Base-by-base conservation (phyloP, 2,329 filamentous ascomycete species). In the Beauveria sp. region DNA sequence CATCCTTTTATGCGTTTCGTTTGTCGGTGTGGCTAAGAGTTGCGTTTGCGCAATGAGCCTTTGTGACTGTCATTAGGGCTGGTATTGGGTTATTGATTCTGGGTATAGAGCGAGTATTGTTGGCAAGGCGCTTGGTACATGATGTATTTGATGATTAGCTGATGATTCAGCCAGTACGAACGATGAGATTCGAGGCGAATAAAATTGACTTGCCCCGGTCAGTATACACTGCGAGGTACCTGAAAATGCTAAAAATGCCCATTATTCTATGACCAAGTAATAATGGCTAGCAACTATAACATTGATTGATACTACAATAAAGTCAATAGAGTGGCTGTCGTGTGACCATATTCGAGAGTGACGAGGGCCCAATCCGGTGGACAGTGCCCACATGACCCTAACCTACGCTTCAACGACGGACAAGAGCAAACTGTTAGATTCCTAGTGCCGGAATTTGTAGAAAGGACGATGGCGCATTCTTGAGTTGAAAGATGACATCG, bases 71-170 rank as follows among this genome's bases (percentile, higher is more conserved):
- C 34, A 16, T 38, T 16, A 6, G 14, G 34, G 34, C 14, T 38
- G 56, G 8, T 60, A 46, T 45, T 52, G 40, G 49, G n/a, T 18
- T 50, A 26, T 34, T 50, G 12, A 14, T 38, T 10, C 47, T 47
- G 24, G 54, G 28, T 30, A 43, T 28, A 18, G n/a, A 45, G 49
- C 34, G 34, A 50, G 28, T 22, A 26, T 53, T 45, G 18, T 60
- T 14, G 28, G 57, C 57, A 45, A 60, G 40, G 57, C 57, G 57
- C 57, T 8, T 46, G 38, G 49, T 26, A 52, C 28, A n/a, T n/a
- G 12, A 49, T 34, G 22, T 60, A 42, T 38, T 20, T 52, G 22
- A 30, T 60, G 38, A 51, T 14, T 49, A 26, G 43, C 14, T 24
- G 50, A 24, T 40, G 53, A 45, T 12, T 55, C 20, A 47, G 43